Evolutionary conservation across 495 filamentous ascomycete genomes (phyloP).

Genomic region (Podospora bellae-mahoneyi): DNA sequence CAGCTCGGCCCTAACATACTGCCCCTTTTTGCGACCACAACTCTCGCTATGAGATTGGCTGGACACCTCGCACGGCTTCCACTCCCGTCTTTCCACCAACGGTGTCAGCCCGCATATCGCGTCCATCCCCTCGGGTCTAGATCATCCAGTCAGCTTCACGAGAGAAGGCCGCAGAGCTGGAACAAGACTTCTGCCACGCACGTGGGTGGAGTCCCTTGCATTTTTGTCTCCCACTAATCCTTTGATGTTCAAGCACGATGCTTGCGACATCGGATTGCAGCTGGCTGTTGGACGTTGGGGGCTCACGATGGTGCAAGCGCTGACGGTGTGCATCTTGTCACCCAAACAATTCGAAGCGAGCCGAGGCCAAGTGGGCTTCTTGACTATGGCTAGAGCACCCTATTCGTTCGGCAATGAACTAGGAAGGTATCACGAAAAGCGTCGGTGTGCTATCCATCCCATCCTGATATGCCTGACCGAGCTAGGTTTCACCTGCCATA

Average conservation of each 20-base stretch:
- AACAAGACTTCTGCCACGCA: not conserved
- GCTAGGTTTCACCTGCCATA: not conserved
- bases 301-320: not conserved
- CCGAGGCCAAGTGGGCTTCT: not conserved
- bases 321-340: not conserved
- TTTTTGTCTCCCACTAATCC: not conserved
- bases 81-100: not conserved
- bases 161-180: not conserved
- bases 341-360: not conserved
- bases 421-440: conserved; percentile 1
- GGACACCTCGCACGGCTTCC: not conserved
- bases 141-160: not conserved
- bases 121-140: conserved; percentile 15
- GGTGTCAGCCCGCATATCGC: conserved; percentile 10
- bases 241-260: not conserved
- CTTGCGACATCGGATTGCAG: conserved; percentile 10
- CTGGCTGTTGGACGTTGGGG: not conserved
- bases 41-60: not conserved
- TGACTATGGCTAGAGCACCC: not conserved
- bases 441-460: not conserved
- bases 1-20: not conserved
- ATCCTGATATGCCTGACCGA: not conserved
- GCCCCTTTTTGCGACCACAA: too few relatives aligned
- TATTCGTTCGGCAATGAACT: not conserved
- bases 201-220: not conserved